Evolutionary conservation across 179 eudicot genomes (phyloP).

Genomic region (Patellifolia procumbens): DNA sequence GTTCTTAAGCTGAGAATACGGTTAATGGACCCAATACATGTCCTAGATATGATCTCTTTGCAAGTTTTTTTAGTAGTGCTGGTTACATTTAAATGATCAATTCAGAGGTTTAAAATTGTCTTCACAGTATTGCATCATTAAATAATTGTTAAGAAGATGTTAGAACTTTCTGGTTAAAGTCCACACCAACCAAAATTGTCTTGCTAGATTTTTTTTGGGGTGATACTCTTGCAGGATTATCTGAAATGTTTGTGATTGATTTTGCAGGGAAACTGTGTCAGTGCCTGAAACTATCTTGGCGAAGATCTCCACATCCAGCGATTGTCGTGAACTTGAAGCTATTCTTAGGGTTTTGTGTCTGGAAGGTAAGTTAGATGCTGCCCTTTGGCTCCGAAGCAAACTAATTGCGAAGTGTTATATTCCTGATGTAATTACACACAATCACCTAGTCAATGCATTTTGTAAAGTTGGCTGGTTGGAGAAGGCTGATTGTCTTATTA

Average conservation of each 20-base stretch:
- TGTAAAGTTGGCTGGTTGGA: constrained; percentile 63
- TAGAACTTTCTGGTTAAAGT: too few species aligned
- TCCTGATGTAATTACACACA: constrained; percentile 69
- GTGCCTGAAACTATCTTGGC: constrained; percentile 27
- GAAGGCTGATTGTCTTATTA: constrained; percentile 61
- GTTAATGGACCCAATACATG: too few species aligned
- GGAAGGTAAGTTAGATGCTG: constrained; percentile 62
- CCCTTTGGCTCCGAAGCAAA: constrained; percentile 50
- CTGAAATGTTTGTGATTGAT: constrained; percentile 18
- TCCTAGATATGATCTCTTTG: too few species aligned
- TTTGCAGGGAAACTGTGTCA: constrained; percentile 54
- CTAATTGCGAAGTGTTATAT: constrained; percentile 42
- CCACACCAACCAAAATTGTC: neutral
- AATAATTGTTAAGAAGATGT: neutral
- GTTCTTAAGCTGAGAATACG: too few species aligned
- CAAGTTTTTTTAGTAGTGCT: neutral
- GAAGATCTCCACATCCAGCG: constrained; percentile 25
- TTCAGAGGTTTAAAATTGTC: neutral
- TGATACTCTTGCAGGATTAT: constrained; percentile 1
- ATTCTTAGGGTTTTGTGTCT: constrained; percentile 52
- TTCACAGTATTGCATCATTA: neutral
- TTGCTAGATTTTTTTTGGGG: neutral
- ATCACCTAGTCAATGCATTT: constrained; percentile 64
- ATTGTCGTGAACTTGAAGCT: constrained; percentile 32
- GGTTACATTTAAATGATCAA: neutral